Evolutionary conservation across 192 early-diverging fungal species (phyloP).

Genomic region (Funneliformis geosporum): DNA sequence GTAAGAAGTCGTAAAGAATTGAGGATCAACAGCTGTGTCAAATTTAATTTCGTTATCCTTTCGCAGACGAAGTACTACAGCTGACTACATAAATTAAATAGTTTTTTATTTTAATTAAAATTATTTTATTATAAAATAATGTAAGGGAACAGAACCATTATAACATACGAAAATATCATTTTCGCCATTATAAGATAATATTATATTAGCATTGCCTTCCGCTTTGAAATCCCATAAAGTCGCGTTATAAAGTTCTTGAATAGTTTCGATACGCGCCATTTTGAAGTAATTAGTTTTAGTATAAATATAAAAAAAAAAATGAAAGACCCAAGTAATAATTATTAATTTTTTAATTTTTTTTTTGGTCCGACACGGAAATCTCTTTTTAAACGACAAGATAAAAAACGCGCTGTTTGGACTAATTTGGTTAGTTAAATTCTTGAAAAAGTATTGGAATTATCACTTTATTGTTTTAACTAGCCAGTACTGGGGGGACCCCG

Average conservation of each 20-base stretch:
- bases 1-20: background rate
- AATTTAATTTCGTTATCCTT: conserved; percentile 28
- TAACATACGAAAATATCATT: conserved; percentile 42
- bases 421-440: too few relatives aligned
- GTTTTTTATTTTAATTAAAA: too few relatives aligned
- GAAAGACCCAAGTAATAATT: too few relatives aligned
- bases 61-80: conserved; percentile 42
- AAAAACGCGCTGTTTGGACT: too few relatives aligned
- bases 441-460: too few relatives aligned
- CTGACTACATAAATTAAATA: conserved; percentile 24
- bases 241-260: conserved; percentile 40
- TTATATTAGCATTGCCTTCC: conserved; percentile 76
- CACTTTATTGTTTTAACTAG: too few relatives aligned
- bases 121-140: conserved; percentile 8
- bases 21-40: background rate
- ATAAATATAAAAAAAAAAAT: too few relatives aligned
- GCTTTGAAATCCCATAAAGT: conserved; percentile 65
- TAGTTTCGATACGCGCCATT: conserved; percentile 26
- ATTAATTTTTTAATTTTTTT: too few relatives aligned
- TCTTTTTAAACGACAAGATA: too few relatives aligned
- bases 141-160: background rate
- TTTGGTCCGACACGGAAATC: too few relatives aligned
- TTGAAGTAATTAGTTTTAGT: too few relatives aligned
- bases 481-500: too few relatives aligned
- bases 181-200: conserved; percentile 57